Percentiles rank a stretch among this genome's conserved stretches.
phyloP scores from a whole-genome alignment of 345 rosid genomes.

The Eucalyptus sp. region DNA sequence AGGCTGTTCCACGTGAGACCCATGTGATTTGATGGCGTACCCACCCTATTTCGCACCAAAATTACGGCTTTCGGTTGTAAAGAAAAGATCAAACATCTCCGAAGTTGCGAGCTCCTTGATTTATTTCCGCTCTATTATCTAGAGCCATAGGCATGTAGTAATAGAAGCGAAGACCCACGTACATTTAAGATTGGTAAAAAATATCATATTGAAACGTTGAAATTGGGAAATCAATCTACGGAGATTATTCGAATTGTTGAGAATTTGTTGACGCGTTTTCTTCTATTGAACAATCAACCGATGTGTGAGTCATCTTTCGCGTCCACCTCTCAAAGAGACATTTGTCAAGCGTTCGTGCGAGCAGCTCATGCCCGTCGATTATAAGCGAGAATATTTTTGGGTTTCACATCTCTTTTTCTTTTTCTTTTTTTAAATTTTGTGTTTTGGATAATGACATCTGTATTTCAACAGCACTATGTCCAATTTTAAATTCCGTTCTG shows the following conservation, averaged over 20 bases:
- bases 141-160: background rate
- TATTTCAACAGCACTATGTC: background rate
- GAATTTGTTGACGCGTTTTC: background rate
- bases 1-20: fast-evolving
- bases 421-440: background rate
- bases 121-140: background rate
- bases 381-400: background rate
- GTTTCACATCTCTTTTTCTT: background rate
- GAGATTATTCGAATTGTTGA: background rate
- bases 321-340: background rate
- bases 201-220: background rate
- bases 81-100: background rate
- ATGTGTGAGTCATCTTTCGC: background rate
- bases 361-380: background rate
- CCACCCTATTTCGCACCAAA: no score
- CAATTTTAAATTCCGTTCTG: background rate
- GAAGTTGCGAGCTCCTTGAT: background rate
- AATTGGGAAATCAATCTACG: background rate
- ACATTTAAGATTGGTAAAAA: background rate
- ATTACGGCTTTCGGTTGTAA: fast-evolving
- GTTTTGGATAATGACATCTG: background rate
- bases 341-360: background rate
- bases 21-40: background rate
- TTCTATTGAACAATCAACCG: background rate
- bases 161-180: background rate